Percentiles rank a stretch among this genome's conserved stretches.
phyloP scores from a whole-genome alignment of 139 green algal species.

The Dunaliella primolecta region DNA sequence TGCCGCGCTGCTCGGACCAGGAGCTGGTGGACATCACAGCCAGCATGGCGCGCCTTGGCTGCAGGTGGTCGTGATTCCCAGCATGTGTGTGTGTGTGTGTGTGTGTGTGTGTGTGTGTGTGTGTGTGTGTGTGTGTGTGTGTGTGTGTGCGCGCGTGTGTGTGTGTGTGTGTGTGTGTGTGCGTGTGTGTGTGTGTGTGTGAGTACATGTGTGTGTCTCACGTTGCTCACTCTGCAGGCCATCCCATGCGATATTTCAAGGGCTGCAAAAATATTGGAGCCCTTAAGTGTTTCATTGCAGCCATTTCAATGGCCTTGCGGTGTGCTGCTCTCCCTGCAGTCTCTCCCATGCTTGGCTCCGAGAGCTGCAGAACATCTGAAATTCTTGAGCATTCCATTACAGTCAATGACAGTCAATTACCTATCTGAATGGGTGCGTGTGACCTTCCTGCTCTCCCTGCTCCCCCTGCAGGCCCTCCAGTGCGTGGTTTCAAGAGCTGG shows the following conservation, averaged over 20 bases:
- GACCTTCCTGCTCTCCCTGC: background rate
- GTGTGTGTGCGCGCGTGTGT: background rate
- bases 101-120: background rate
- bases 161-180: too few species aligned
- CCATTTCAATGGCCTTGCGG: background rate
- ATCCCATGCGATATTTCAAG: too few species aligned
- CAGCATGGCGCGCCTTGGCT: background rate
- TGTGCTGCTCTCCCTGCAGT: background rate
- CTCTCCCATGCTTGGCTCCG: background rate
- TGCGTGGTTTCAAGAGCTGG: background rate
- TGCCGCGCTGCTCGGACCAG: background rate
- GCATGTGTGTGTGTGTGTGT: background rate
- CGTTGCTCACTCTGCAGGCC: too few species aligned
- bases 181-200: too few species aligned
- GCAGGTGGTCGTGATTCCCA: background rate
- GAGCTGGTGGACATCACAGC: slow-evolving; percentile 1
- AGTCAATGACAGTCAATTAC: too few species aligned
- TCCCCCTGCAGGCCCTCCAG: background rate
- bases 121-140: background rate
- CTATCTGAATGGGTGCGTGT: too few species aligned
- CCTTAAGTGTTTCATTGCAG: too few species aligned
- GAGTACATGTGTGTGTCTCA: too few species aligned
- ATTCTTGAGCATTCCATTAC: background rate
- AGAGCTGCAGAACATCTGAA: background rate
- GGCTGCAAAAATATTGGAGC: too few species aligned